These are phyloP conservation scores for Fusarium poae DNA, from an alignment of 2,329 filamentous ascomycete species.

Conservation along the genomic window DNA sequence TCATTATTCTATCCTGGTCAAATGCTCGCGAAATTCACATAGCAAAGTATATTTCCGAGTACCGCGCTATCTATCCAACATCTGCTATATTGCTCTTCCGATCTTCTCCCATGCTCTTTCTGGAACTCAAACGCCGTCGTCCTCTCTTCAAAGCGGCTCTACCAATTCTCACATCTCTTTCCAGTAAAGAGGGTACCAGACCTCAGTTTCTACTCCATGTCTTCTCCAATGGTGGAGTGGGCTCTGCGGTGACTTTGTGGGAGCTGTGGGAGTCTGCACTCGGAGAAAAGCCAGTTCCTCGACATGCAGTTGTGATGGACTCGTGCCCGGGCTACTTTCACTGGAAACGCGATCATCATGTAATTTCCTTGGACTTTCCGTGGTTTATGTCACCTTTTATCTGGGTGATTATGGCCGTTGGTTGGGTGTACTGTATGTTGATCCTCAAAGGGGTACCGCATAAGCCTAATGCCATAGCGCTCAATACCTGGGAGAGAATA, in stretches of 20 bases:
- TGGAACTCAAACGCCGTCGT: constrained; percentile 51
- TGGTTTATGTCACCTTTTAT: constrained; percentile 53
- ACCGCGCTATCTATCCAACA: constrained; percentile 60
- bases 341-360: constrained; percentile 57
- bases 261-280: constrained; percentile 39
- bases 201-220: constrained; percentile 60
- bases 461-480: constrained; percentile 53
- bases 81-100: constrained; percentile 63
- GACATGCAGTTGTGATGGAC: constrained; percentile 61
- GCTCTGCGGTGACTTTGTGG: constrained; percentile 55
- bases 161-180: constrained; percentile 52
- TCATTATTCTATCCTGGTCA: constrained; percentile 66
- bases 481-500: constrained; percentile 54
- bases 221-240: constrained; percentile 67
- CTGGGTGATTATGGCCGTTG: constrained; percentile 51
- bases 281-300: constrained; percentile 52
- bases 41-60: constrained; percentile 63
- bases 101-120: constrained; percentile 55
- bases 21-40: constrained; percentile 64
- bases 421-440: constrained; percentile 52
- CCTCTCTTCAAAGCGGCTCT: constrained; percentile 57
- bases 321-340: constrained; percentile 62
- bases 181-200: constrained; percentile 42
- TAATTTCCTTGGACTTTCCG: constrained; percentile 55
- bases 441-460: constrained; percentile 50